Conservation (phyloP, 2,329 filamentous ascomycete species). For the Gliomastix tumulicola region DNA sequence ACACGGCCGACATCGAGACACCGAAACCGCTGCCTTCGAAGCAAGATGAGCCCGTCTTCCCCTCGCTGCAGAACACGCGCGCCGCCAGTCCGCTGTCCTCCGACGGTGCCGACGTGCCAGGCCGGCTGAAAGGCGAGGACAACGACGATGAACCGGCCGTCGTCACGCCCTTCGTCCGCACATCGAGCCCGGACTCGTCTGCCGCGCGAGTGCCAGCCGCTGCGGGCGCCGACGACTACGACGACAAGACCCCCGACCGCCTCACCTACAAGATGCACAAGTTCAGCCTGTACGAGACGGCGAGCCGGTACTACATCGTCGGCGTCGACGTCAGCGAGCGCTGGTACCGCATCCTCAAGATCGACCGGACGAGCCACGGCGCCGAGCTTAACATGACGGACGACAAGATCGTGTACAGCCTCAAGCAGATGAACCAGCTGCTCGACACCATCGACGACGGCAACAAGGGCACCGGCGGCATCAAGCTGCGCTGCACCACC, state of each 20-base stretch:
- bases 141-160: conserved; percentile 53
- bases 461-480: conserved; percentile 81
- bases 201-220: conserved; percentile 4
- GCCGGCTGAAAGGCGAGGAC: conserved; percentile 32
- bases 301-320: conserved; percentile 87
- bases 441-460: conserved; percentile 92
- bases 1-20: background rate
- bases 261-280: conserved; percentile 74
- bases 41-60: conserved; percentile 18
- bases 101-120: conserved; percentile 12
- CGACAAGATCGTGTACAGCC: conserved; percentile 90
- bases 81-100: conserved; percentile 16
- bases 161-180: conserved; percentile 50
- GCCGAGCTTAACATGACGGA: conserved; percentile 76
- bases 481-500: conserved; percentile 81
- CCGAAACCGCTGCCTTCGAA: too few species aligned
- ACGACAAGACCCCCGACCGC: conserved; percentile 24
- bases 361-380: conserved; percentile 79
- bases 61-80: conserved; percentile 26
- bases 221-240: conserved; percentile 12
- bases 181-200: conserved; percentile 40
- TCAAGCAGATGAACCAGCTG: conserved; percentile 88
- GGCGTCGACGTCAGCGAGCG: conserved; percentile 86
- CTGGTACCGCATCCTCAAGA: conserved; percentile 86
- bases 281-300: conserved; percentile 96